These are phyloP conservation scores for Postia placenta DNA, from an alignment of 768 basidiomycete species.

Conservation along the genomic window DNA sequence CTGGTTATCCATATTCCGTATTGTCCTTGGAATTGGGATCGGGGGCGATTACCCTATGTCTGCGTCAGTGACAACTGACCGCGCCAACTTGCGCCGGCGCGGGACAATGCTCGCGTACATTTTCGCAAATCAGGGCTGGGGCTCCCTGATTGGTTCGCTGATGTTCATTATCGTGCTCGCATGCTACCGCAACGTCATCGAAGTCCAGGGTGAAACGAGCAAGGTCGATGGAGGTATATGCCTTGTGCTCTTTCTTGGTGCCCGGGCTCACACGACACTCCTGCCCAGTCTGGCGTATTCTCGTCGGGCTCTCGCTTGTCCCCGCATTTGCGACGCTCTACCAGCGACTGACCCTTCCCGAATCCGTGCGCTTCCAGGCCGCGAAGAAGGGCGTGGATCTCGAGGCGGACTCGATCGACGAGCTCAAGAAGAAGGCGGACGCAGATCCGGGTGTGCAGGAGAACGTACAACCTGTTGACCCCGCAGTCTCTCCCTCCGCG, in stretches of 20 bases:
- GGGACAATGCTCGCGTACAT: conserved; percentile 75
- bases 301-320: conserved; percentile 66
- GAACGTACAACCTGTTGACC: conserved; percentile 27
- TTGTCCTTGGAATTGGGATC: conserved; percentile 71
- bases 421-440: conserved; percentile 25
- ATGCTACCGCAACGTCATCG: conserved; percentile 59
- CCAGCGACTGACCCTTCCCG: conserved; percentile 67
- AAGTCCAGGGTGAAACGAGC: conserved; percentile 46
- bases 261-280: not conserved
- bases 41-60: conserved; percentile 81
- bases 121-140: conserved; percentile 78
- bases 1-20: conserved; percentile 62
- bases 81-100: conserved; percentile 56
- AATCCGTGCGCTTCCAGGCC: conserved; percentile 51
- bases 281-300: conserved; percentile 60
- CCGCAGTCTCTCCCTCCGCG: not conserved
- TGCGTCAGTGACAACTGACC: conserved; percentile 61
- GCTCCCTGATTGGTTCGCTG: conserved; percentile 57
- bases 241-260: not conserved
- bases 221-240: conserved; percentile 68
- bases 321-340: conserved; percentile 74
- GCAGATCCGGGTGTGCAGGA: conserved; percentile 16
- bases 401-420: conserved; percentile 24
- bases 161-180: conserved; percentile 58
- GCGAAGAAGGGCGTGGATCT: conserved; percentile 30